Percentiles rank a stretch among this genome's conserved stretches.
These are phyloP conservation scores for Phaffia rhodozyma DNA, from an alignment of 1,284 basidiomycete genomes.

Conservation along the genomic window DNA sequence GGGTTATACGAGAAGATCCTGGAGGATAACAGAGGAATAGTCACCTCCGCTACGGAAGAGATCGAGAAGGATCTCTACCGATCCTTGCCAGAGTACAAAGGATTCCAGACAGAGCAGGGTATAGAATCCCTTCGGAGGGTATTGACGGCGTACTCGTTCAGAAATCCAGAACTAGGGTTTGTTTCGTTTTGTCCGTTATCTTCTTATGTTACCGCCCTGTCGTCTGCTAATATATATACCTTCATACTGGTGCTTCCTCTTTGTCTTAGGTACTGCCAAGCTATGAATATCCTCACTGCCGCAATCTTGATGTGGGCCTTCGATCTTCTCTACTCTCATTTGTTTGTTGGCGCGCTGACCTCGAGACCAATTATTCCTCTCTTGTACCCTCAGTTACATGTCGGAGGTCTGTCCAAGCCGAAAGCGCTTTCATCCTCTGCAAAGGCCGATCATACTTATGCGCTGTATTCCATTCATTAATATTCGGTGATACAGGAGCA, in stretches of 20 bases:
- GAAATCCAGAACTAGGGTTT: constrained; percentile 86
- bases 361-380: not conserved
- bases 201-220: not conserved
- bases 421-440: too few relatives aligned
- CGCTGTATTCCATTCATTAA: too few relatives aligned
- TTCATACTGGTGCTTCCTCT: constrained; percentile 1
- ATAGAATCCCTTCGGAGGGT: constrained; percentile 77
- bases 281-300: constrained; percentile 86
- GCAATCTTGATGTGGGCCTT: constrained; percentile 69
- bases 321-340: not conserved
- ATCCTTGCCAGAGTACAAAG: constrained; percentile 85
- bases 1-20: constrained; percentile 73
- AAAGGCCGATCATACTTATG: too few relatives aligned
- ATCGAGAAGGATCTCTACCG: constrained; percentile 98
- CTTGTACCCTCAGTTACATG: constrained; percentile 61
- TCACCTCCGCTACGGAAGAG: constrained; percentile 86
- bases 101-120: constrained; percentile 79
- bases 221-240: not conserved
- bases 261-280: constrained; percentile 43
- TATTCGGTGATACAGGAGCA: too few relatives aligned
- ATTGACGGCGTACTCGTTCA: constrained; percentile 91
- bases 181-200: constrained; percentile 36
- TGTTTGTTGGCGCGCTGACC: not conserved
- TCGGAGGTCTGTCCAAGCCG: constrained; percentile 69
- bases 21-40: constrained; percentile 64